Evolutionary conservation across 768 basidiomycete species (phyloP), one percentile per base, ranked within the genome.

Genomic region (Podaxis mareebaensis): DNA sequence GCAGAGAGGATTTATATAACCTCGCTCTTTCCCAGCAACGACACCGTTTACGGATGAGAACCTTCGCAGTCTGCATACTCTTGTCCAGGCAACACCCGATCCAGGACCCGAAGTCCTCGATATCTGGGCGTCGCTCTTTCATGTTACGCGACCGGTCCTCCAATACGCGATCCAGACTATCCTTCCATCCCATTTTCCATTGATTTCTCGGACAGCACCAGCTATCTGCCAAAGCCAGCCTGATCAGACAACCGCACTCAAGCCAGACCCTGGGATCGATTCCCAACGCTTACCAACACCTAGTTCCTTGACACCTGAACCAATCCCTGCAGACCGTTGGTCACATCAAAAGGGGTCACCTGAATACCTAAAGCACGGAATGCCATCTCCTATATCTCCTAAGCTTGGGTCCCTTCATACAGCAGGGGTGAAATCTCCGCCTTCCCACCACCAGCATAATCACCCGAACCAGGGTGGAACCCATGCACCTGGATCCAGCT

Each of bases 271-370:
- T 38, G 24, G 42, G 10, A 13, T 39, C 7, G 30, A 53, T 24
- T 55, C 51, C 33, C 60, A 30, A 11, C 67, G 61, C 15, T 58
- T 68, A 15, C 69, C 69, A 39, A 70, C 67, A 30, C 57, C 66
- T 61, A 68, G 64, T 42, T 72, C 60, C 26, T 61, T 17, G 22
- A 62, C 61, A 17, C 61, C 61, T 3, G 61, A 62, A 38, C 61
- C 53, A 11, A 11, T 7, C n/a, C 52, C 44, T 22, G 20, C 13
- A 36, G 39, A 60, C n/a, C 30, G 53, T 12, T 26, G 36, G n/a
- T 33, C 22, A 12, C 30, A 51, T 53, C 10, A 30, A 11, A 44
- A 24, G 22, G 36, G 15, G 3, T 33, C 54, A 4, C 42, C 53
- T 28, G 30, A 46, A 13, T 30, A 15, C 44, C 17, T 33, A 33